These are phyloP conservation scores for Coix lacrymajobi DNA, from an alignment of 176 grass and related monocot genomes.

Conservation along the genomic window DNA sequence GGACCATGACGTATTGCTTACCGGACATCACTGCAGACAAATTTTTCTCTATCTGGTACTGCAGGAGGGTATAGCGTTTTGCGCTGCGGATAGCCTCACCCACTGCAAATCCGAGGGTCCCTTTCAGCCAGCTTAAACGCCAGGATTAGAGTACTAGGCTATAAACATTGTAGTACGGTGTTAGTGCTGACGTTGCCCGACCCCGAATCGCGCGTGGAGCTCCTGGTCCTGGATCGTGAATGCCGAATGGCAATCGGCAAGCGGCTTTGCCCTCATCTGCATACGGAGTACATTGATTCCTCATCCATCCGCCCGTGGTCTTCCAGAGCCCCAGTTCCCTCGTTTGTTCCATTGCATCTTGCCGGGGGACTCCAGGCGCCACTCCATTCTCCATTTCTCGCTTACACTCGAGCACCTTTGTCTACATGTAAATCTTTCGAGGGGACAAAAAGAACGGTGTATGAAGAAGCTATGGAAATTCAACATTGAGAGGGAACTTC, in stretches of 20 bases:
- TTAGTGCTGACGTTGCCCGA: background rate
- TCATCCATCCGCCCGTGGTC: background rate
- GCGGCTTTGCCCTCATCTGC: background rate
- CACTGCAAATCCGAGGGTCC: background rate
- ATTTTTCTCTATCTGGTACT: no score
- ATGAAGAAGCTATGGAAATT: no score
- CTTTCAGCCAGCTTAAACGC: background rate
- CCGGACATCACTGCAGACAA: no score
- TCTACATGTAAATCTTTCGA: background rate
- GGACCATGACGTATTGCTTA: no score
- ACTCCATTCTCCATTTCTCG: background rate
- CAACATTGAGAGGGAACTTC: no score
- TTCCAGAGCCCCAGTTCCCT: background rate
- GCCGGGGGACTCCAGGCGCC: background rate
- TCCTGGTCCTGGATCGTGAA: background rate
- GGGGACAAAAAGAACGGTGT: background rate
- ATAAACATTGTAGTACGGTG: background rate
- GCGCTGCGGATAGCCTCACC: no score
- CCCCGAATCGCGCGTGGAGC: background rate
- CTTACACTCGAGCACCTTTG: background rate
- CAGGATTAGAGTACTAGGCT: background rate
- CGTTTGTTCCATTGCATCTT: slow-evolving; percentile 1
- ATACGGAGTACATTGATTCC: slow-evolving; percentile 17
- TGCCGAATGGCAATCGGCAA: no score
- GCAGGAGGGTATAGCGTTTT: no score